Base-by-base conservation (phyloP, 2,329 filamentous ascomycete genomes). In the Fusarium stilboides region DNA sequence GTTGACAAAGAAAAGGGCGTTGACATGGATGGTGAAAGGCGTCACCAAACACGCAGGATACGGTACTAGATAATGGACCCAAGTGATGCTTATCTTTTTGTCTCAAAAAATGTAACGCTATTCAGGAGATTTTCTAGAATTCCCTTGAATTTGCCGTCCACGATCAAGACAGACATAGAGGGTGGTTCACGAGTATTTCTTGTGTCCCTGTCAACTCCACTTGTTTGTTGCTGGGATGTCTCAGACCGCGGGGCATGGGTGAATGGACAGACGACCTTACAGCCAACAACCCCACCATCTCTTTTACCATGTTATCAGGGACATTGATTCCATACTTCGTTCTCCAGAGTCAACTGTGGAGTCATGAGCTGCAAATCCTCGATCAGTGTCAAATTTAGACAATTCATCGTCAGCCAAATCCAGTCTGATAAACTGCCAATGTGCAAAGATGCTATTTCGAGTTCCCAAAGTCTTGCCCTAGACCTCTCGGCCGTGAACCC, bases 1-100 rank as follows among this genome's bases (percentile, higher is more conserved):
- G 58, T 51, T 49, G 64, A 63, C 65, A 64, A 46, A 62, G 55
- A 43, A 68, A 65, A 70, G 53, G 67, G 67, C 63, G 57, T 64
- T 46, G 20, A 24, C 37, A 45, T 22, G 39, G 22, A 46, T 31
- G 28, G 28, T 13, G 22, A n/a, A 33, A 28, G 10, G 24, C 28
- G 28, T 43, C 17, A 17, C 20, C 17, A 55, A 24, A 31, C 24
- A n/a, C 14, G 22, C 36, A 15, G n/a, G 20, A 26, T 26, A 22
- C 44, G 22, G 20, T 34, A 17, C 19, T 24, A 24, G 33, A 39
- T 28, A 28, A 20, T 24, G 43, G 31, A 20, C 20, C 26, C 8
- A 22, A 15, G 26, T 15, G 8, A 26, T n/a, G 10, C 20, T 42
- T 19, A 3, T 39, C 26, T 33, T 20, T 31, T 28, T 12, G 14